Evolutionary conservation across 306 rosid genomes (phyloP).

Genomic region (Herpetospermum pedunculosum): DNA sequence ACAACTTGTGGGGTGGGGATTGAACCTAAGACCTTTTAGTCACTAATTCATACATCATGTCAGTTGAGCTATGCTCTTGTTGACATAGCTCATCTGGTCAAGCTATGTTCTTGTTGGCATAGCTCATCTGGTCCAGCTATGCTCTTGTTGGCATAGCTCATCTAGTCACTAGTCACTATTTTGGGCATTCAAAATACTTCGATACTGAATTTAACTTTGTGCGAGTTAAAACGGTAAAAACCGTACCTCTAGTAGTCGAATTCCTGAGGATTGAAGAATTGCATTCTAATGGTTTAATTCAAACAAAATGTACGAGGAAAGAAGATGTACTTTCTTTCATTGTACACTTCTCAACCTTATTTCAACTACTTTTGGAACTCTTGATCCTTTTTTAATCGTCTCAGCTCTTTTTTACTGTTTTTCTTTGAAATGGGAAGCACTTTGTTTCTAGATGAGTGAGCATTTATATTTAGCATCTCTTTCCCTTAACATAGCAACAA

Average conservation of each 20-base stretch:
- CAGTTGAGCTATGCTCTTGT: no score
- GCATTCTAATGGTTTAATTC: not conserved
- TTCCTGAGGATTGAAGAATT: not conserved
- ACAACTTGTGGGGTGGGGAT: no score
- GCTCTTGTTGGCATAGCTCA: no score
- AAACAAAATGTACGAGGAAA: not conserved
- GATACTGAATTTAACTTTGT: not conserved
- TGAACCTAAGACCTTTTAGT: no score
- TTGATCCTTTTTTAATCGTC: not conserved
- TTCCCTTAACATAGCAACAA: conserved; percentile 39
- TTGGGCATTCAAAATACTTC: not conserved
- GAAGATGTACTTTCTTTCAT: not conserved
- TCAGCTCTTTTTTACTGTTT: not conserved
- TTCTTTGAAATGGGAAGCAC: not conserved
- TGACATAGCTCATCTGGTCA: no score
- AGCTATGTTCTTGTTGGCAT: no score
- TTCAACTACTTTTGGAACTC: not conserved
- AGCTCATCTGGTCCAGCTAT: no score
- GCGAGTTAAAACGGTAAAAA: not conserved
- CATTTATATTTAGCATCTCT: not conserved
- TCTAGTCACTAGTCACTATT: no score
- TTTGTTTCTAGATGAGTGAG: not conserved
- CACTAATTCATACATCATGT: no score
- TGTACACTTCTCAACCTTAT: not conserved
- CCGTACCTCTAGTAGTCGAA: not conserved